phyloP scores from a whole-genome alignment of 1,284 basidiomycete genomes.

The Kwoniella shivajii region DNA sequence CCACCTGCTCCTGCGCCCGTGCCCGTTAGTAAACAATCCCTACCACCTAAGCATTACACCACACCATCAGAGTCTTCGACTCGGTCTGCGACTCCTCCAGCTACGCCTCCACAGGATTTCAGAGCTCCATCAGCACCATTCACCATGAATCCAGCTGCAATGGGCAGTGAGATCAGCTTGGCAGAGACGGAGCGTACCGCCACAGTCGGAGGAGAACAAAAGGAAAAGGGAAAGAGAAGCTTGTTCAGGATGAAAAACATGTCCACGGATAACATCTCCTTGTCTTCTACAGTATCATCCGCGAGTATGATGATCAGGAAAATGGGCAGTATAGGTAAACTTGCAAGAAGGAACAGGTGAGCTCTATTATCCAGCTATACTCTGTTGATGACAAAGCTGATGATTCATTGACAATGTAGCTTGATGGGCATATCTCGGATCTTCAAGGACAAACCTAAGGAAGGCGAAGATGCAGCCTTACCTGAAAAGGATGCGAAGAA shows the following conservation, averaged over 20 bases:
- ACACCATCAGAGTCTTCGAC: conserved; percentile 42
- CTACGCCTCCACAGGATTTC: conserved; percentile 36
- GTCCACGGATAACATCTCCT: conserved; percentile 95
- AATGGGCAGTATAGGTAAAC: conserved; percentile 87
- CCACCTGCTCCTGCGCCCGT: conserved; percentile 12
- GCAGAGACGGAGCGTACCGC: conserved; percentile 49
- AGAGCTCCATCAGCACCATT: conserved; percentile 38
- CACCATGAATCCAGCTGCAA: conserved; percentile 33
- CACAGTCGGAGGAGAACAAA: conserved; percentile 44
- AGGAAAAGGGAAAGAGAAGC: conserved; percentile 54
- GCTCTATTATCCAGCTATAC: no score
- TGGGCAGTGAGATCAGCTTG: conserved; percentile 42
- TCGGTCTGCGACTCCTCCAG: conserved; percentile 34
- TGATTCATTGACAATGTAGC: conserved; percentile 46
- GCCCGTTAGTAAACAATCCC: conserved; percentile 14
- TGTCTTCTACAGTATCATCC: conserved; percentile 93
- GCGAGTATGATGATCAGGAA: conserved; percentile 98
- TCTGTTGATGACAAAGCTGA: neutral
- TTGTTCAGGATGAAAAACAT: conserved; percentile 88
- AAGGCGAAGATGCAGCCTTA: conserved; percentile 56
- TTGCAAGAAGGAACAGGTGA: conserved; percentile 78
- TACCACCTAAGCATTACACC: conserved; percentile 19
- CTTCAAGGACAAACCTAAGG: conserved; percentile 84
- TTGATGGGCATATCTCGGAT: conserved; percentile 89
- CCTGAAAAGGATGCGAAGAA: conserved; percentile 56